Evolutionary conservation across 1,284 basidiomycete genomes (phyloP), one percentile per base, ranked within the genome.

Genomic region (Waitea zeae): DNA sequence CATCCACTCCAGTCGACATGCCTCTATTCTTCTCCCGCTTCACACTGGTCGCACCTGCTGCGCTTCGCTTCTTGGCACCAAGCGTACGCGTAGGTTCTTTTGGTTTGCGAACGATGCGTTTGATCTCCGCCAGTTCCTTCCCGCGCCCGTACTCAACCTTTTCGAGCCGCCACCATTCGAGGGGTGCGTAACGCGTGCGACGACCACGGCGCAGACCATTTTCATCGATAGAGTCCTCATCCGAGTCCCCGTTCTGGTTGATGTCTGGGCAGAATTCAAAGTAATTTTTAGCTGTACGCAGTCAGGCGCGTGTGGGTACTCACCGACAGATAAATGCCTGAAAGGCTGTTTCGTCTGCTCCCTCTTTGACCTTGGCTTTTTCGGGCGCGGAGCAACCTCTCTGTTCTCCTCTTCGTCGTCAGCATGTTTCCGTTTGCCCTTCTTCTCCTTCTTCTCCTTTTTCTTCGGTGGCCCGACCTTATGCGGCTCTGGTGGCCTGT

Each of bases 161-260:
- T 53, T 98, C 93, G 42, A 76, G 74, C n/a, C 87, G 71, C 95
- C 95, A 98, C 59, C 67, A 95, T 28, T 88, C 81, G 18, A 98
- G 61, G 2, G 93, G 95, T 32, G 61, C 59, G 46, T 75, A 77
- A 12, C 77, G 72, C 36, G 68, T 61, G 14, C 92, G 75, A 33
- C 61, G 63, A 20, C 83, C 77, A 31, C 84, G 73, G 5, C 90
- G 76, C 3, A 83, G 59, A 20, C 82, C 83, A 13, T 74, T 61
- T 5, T 63, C 57, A 5, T 45, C 36, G 19, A 45, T 38, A 20
- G 38, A 34, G 6, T 33, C 42, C 24, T 26, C 24, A 26, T n/a
- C 24, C 24, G 24, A 26, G 24, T 26, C 9, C 9, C 7, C 24
- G 24, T 7, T 7, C 7, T 9, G 24, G 24, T n/a, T 7, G 24